These are phyloP conservation scores for Allantophomopsis cytisporea DNA, from an alignment of 2,329 filamentous ascomycete species.

Conservation along the genomic window DNA sequence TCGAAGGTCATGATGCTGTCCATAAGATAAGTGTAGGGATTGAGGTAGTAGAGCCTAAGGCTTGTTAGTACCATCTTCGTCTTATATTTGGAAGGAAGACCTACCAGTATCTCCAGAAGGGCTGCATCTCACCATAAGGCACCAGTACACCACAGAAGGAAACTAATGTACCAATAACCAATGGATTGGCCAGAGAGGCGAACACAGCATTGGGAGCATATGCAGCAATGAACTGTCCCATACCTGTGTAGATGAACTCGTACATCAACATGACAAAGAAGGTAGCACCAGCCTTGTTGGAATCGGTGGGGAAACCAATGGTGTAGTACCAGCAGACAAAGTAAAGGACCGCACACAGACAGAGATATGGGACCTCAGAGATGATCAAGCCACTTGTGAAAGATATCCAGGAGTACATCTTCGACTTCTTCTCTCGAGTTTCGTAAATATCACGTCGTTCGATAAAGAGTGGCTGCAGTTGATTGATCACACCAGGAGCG, in stretches of 20 bases:
- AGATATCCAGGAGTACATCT: conserved; percentile 47
- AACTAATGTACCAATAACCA: conserved; percentile 43
- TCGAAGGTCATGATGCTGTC: conserved; percentile 37
- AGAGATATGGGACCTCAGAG: conserved; percentile 29
- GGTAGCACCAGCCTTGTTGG: conserved; percentile 31
- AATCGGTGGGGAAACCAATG: conserved; percentile 31
- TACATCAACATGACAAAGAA: conserved; percentile 44
- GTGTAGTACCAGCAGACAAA: conserved; percentile 44
- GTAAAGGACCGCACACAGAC: conserved; percentile 28
- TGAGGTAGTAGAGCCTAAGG: conserved; percentile 32
- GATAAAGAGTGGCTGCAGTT: conserved; percentile 45
- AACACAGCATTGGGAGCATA: conserved; percentile 48
- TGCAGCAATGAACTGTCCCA: conserved; percentile 50
- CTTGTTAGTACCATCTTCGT: no score
- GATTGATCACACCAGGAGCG: conserved; percentile 40
- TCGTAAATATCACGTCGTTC: conserved; percentile 43
- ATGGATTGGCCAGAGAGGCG: conserved; percentile 40
- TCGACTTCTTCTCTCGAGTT: conserved; percentile 44
- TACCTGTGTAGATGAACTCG: conserved; percentile 44
- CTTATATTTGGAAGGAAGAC: no score
- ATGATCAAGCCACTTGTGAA: conserved; percentile 38
- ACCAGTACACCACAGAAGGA: conserved; percentile 67
- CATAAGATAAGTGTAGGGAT: conserved; percentile 50
- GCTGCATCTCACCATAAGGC: conserved; percentile 44
- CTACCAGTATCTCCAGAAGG: conserved; percentile 60